Evolutionary conservation across 208 protist species (phyloP), one percentile per base, ranked within the genome.

Genomic region (Trypanosomatidae sp.): DNA sequence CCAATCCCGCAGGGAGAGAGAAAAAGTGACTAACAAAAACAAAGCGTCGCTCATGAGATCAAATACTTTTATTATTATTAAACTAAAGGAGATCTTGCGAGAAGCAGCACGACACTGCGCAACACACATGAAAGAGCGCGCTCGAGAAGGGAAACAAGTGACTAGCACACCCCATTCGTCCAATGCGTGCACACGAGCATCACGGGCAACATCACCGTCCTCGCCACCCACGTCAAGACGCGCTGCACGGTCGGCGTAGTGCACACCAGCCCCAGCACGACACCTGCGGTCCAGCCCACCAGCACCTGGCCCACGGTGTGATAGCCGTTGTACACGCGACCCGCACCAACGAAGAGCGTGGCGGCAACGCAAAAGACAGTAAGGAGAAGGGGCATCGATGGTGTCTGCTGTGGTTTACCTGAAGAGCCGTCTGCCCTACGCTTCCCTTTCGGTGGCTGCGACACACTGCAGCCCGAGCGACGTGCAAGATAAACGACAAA

Each of bases 321-420:
- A 69, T 90, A 91, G 53, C 76, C 73, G 55, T 95, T 95, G 75
- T 93, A 95, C 4, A 95, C 82, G 2, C 91, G 86, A 8, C 88
- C 82, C 9, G 60, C 79, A 4, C 81, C 80, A 28, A 95, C 87
- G 33, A 92, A 62, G 0, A 83, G 46, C 0, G 79, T 66, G 19
- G 80, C 69, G 22, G 56, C 9, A 86, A 60, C n/a, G 62, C 55
- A 53, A 41, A 53, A 25, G 44, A 25, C 9, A 44, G 3, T 33
- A 28, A 30, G 25, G 69, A 30, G 1, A 13, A 39, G 39, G 19
- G 36, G 13, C 5, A 28, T 30, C 33, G 25, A 49, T 8, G 39
- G 10, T 6, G 41, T 2, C 49, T 30, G 53, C 3, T 59, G 59
- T 10, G 67, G 44, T 25, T 25, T 36, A 7, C 62, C 28, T 12